Conservation (phyloP, 352 stramenopile genomes). For the Globisporangium paddicum region DNA sequence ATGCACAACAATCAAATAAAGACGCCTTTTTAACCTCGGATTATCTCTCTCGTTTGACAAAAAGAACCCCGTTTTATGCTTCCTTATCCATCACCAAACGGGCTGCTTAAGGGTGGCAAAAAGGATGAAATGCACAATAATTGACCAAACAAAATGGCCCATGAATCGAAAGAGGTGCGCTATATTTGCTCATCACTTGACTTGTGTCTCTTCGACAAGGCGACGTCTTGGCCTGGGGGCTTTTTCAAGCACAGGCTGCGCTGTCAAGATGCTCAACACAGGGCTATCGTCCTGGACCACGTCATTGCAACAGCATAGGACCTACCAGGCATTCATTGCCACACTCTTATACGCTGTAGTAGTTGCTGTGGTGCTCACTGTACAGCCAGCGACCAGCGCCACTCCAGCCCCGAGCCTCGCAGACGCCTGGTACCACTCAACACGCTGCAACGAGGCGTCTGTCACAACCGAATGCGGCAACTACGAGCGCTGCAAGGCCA, state of each 20-base stretch:
- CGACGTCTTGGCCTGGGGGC: not conserved
- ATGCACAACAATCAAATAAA: too few species aligned
- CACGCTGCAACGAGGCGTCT: slow-evolving; percentile 56
- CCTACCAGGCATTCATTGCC: not conserved
- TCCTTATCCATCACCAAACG: too few species aligned
- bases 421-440: slow-evolving; percentile 48
- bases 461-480: slow-evolving; percentile 27
- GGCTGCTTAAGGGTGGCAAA: too few species aligned
- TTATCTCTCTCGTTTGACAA: too few species aligned
- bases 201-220: not conserved
- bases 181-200: not conserved
- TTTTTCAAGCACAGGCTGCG: not conserved
- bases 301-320: not conserved
- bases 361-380: not conserved
- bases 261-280: not conserved
- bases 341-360: not conserved
- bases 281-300: not conserved
- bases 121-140: too few species aligned
- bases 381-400: not conserved
- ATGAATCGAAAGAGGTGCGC: too few species aligned
- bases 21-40: too few species aligned
- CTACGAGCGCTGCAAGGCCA: slow-evolving; percentile 95
- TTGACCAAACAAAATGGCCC: too few species aligned
- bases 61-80: too few species aligned
- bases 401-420: slow-evolving; percentile 15